Evolutionary conservation across 2,329 filamentous ascomycete genomes (phyloP), one percentile per base, ranked within the genome.

Genomic region (Colletotrichum sp.): DNA sequence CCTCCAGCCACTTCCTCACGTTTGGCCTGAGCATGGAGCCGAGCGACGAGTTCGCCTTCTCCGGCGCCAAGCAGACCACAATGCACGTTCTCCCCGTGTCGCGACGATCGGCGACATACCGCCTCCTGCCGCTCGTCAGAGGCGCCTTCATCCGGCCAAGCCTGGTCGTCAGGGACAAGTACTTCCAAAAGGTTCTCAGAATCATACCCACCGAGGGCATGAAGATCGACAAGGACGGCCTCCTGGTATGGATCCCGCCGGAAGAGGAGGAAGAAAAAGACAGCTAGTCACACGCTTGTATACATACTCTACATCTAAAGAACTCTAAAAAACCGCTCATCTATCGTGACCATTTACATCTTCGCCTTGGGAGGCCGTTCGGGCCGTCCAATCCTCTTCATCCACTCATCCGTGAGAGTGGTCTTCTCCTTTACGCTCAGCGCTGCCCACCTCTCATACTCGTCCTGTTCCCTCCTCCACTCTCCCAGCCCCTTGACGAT

Each of bases 21-120:
- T 99, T 99, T 85, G 96, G 95, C 34, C 84, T 98, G 64, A 92
- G 89, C 30, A 98, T 99, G 96, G 96, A 99, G 79, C 94, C 96
- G 4, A 96, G 92, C 82, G 95, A 98, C 78, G 91, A 95, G 69
- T 98, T 98, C 84, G 96, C 96, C 0, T 98, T 99, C 84, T 96
- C 95, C 9, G 97, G 97, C 0, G 89, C 95, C 3, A 98, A 98
- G 86, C 90, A 94, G 78, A 93, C 92, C 14, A 94, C 93, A 2
- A 79, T 98, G 68, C 95, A 97, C 81, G 86, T 98, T 56, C 90
- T 98, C 61, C 97, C 97, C 0, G 87, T 98, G 77, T 96, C 95
- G 74, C 88, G 96, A 75, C 89, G 95, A 62, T 90, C 89, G 1
- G 88, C 95, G n/a, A 89, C 90, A 30, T 98, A 96, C 81, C 90